Conservation (phyloP, 192 early-diverging fungal species). For the Mortierella hygrophila region DNA sequence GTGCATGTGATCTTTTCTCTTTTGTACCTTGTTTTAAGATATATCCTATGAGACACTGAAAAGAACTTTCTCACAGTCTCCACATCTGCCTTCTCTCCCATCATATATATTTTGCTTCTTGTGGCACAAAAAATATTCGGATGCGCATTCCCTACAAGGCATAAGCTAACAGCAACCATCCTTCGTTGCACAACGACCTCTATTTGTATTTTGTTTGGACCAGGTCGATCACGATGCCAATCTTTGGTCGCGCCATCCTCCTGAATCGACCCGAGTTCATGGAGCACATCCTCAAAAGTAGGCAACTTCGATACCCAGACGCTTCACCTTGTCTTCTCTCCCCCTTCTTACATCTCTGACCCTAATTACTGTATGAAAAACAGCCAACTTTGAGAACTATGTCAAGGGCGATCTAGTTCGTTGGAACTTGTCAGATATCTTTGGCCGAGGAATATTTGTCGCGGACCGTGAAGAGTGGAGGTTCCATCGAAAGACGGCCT, state of each 20-base stretch:
- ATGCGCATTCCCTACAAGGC: too few species aligned
- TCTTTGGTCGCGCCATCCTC: conserved; percentile 34
- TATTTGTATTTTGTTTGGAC: neutral
- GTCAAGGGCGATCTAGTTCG: conserved; percentile 32
- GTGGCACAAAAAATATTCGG: too few species aligned
- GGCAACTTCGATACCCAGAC: neutral
- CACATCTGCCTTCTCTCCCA: too few species aligned
- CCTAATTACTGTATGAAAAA: too few species aligned
- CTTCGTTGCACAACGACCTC: neutral
- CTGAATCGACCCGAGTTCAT: conserved; percentile 40
- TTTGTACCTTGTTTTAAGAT: neutral
- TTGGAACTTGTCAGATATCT: conserved; percentile 34
- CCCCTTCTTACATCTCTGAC: neutral
- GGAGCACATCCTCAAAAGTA: conserved; percentile 51
- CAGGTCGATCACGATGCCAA: conserved; percentile 32
- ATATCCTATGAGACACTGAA: too few species aligned
- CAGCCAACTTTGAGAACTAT: conserved; percentile 40
- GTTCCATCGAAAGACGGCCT: conserved; percentile 60
- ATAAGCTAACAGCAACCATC: neutral
- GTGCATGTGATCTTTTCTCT: neutral
- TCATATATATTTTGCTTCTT: too few species aligned
- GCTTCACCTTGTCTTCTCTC: too few species aligned
- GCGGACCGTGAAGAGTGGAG: conserved; percentile 63
- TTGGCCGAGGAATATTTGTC: conserved; percentile 69
- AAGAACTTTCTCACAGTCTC: too few species aligned